Evolutionary conservation across 2,329 filamentous ascomycete genomes (phyloP).

Genomic region (Fusarium clavum): DNA sequence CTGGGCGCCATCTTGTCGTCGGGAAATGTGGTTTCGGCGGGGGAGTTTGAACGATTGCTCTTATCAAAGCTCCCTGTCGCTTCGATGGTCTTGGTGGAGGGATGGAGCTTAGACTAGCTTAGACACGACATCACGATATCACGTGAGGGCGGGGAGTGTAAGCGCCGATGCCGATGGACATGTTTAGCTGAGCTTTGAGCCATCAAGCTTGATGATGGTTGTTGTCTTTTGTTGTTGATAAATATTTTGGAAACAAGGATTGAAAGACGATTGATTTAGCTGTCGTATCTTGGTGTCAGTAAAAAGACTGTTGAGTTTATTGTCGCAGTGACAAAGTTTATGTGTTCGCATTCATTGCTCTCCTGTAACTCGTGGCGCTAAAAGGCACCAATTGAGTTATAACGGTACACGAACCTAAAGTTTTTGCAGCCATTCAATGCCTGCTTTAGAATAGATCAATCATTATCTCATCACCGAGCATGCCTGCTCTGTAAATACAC

Average conservation of each 20-base stretch:
- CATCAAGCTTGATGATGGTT: neutral
- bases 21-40: conserved; percentile 12
- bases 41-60: conserved; percentile 18
- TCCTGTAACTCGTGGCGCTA: neutral
- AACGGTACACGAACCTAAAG: neutral
- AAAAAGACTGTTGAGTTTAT: neutral
- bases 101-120: conserved; percentile 30
- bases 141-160: conserved; percentile 39
- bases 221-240: neutral
- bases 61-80: conserved; percentile 26
- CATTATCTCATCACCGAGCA: too few species aligned
- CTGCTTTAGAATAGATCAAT: neutral
- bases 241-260: neutral
- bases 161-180: conserved; percentile 36
- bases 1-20: conserved; percentile 43
- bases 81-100: conserved; percentile 18
- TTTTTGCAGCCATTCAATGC: rapidly evolving
- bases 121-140: conserved; percentile 47
- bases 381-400: rapidly evolving
- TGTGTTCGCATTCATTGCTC: neutral
- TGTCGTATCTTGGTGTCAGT: neutral
- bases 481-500: too few species aligned
- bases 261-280: neutral
- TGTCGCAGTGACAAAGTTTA: neutral
- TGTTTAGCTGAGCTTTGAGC: neutral